Conservation (phyloP, 83 land plant species). For the Picea abies region DNA sequence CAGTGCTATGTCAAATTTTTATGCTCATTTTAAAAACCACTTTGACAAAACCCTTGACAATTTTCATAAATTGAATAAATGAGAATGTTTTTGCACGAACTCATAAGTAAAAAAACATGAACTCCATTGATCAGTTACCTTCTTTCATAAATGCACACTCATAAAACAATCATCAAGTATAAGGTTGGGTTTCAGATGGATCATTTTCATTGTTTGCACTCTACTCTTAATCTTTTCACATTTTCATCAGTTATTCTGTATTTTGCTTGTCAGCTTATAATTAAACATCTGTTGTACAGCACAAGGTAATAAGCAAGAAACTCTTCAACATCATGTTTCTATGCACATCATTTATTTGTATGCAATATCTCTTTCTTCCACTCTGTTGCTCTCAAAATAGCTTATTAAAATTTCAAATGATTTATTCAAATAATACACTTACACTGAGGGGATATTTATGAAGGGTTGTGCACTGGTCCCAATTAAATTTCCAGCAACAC, state of each 20-base stretch:
- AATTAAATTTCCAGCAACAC: not conserved
- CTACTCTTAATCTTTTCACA: too few species aligned
- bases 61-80: not conserved
- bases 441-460: not conserved
- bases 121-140: not conserved
- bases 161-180: not conserved
- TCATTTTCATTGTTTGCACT: too few species aligned
- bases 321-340: too few species aligned
- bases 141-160: not conserved
- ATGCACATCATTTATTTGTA: too few species aligned
- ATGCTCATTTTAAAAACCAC: not conserved
- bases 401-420: too few species aligned
- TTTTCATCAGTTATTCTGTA: too few species aligned
- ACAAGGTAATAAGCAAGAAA: too few species aligned
- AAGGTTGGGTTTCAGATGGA: not conserved
- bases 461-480: conserved; percentile 2
- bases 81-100: not conserved
- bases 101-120: not conserved
- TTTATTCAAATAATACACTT: not conserved
- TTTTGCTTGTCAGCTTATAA: too few species aligned
- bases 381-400: too few species aligned
- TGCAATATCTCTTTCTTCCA: too few species aligned
- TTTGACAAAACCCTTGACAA: not conserved
- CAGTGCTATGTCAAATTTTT: not conserved
- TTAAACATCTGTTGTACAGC: too few species aligned